Evolutionary conservation across 2,329 filamentous ascomycete genomes (phyloP).

Genomic region (Coleophoma cylindrospora): DNA sequence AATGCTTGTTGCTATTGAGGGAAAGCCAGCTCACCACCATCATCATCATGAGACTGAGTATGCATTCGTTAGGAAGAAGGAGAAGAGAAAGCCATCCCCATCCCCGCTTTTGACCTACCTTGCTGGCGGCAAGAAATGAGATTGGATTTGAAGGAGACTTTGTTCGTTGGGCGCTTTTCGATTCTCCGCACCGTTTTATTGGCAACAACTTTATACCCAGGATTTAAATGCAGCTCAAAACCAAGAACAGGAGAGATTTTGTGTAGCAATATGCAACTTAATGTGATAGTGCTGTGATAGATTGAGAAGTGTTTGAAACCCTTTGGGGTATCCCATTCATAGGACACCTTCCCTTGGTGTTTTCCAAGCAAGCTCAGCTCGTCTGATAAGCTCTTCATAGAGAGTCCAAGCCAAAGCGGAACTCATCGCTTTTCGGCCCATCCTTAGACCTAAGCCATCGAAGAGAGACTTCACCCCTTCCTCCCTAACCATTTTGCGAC

Average conservation of each 20-base stretch:
- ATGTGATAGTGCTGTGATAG: too few species aligned
- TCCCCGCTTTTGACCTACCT: slow-evolving; percentile 24
- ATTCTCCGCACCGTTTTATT: too few species aligned
- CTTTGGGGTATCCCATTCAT: slow-evolving; percentile 7
- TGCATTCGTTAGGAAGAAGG: slow-evolving; percentile 23
- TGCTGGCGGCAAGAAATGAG: slow-evolving; percentile 20
- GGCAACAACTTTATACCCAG: too few species aligned
- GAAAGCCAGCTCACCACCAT: slow-evolving; percentile 6
- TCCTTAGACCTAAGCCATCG: slow-evolving; percentile 79
- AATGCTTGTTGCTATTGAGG: slow-evolving; percentile 16
- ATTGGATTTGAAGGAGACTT: not conserved
- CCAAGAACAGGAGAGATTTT: too few species aligned
- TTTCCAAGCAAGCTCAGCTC: slow-evolving; percentile 41
- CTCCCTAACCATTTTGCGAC: slow-evolving; percentile 70
- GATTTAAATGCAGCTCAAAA: too few species aligned
- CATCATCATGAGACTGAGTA: slow-evolving; percentile 21
- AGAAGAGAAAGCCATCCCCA: slow-evolving; percentile 22
- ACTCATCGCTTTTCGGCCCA: slow-evolving; percentile 87
- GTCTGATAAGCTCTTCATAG: slow-evolving; percentile 86
- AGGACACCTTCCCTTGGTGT: slow-evolving; percentile 6
- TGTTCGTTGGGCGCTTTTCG: too few species aligned
- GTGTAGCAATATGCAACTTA: too few species aligned
- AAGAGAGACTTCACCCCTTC: slow-evolving; percentile 79
- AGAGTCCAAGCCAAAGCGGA: slow-evolving; percentile 96
- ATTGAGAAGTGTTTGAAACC: slow-evolving; percentile 9